These are phyloP conservation scores for Oxyria digyna DNA, from an alignment of 148 eudicot species.

Conservation along the genomic window DNA sequence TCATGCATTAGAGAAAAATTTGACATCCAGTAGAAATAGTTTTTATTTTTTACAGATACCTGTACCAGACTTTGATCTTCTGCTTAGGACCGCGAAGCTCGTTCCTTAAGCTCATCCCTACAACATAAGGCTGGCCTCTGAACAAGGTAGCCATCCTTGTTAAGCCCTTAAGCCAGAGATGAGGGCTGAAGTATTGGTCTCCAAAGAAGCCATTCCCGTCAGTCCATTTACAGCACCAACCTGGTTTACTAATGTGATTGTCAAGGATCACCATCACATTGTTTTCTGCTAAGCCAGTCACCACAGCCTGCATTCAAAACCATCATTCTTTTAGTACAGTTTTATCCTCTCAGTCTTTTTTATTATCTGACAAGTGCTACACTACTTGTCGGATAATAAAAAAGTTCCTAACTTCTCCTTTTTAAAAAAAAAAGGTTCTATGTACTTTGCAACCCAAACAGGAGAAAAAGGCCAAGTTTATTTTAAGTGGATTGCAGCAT, in stretches of 20 bases:
- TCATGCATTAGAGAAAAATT: background rate
- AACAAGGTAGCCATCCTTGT: constrained; percentile 62
- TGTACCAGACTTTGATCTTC: constrained; percentile 70
- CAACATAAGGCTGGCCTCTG: constrained; percentile 36
- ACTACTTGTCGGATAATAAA: too few relatives aligned
- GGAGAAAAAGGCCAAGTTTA: background rate
- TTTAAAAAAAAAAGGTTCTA: background rate
- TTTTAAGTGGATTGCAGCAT: too few relatives aligned
- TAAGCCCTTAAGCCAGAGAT: constrained; percentile 62
- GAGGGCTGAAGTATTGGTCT: constrained; percentile 51
- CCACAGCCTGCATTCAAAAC: constrained; percentile 43
- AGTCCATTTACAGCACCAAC: constrained; percentile 69
- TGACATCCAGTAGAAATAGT: too few relatives aligned
- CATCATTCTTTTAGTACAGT: too few relatives aligned
- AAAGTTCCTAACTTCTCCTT: background rate
- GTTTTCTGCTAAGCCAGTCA: constrained; percentile 41
- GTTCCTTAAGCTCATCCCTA: constrained; percentile 91
- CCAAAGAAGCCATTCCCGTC: constrained; percentile 96
- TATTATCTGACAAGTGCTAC: background rate
- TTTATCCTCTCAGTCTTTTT: too few relatives aligned
- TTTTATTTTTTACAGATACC: constrained; percentile 10
- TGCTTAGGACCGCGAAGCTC: constrained; percentile 80
- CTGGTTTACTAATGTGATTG: constrained; percentile 79
- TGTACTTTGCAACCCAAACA: background rate
- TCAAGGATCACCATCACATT: constrained; percentile 82